Conservation (phyloP, 2,329 filamentous ascomycete genomes). For the Phoma herbarum region DNA sequence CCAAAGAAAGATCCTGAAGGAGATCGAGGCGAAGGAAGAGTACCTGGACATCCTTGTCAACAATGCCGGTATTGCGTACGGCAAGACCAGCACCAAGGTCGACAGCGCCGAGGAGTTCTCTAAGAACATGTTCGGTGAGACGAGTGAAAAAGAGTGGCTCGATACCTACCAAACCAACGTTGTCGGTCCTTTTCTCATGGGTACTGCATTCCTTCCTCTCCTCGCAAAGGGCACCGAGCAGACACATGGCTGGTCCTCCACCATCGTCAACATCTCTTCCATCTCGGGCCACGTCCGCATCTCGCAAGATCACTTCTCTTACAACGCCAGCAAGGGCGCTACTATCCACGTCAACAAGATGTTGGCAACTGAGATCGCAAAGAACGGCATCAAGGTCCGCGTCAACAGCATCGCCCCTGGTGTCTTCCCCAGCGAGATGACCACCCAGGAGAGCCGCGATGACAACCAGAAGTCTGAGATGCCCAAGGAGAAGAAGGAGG, state of each 20-base stretch:
- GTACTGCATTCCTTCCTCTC: conserved; percentile 57
- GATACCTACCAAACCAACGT: conserved; percentile 58
- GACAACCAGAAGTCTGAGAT: conserved; percentile 64
- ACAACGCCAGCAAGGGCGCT: conserved; percentile 61
- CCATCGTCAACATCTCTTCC: conserved; percentile 58
- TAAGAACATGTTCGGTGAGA: conserved; percentile 56
- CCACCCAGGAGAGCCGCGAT: conserved; percentile 58
- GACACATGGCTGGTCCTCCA: conserved; percentile 54
- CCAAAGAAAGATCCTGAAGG: conserved; percentile 51
- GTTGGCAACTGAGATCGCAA: conserved; percentile 63
- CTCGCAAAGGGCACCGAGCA: conserved; percentile 55
- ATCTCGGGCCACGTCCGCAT: conserved; percentile 58
- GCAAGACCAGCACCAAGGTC: conserved; percentile 50
- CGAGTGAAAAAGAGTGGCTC: conserved; percentile 57
- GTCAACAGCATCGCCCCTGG: conserved; percentile 67
- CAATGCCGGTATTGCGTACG: conserved; percentile 57
- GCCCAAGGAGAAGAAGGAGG: conserved; percentile 62
- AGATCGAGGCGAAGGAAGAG: conserved; percentile 56
- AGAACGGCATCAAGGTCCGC: conserved; percentile 62
- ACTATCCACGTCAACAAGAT: conserved; percentile 65
- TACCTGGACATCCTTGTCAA: conserved; percentile 58
- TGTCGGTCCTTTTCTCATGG: conserved; percentile 59
- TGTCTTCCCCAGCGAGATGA: conserved; percentile 68
- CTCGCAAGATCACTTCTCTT: conserved; percentile 58
- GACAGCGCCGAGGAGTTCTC: conserved; percentile 55